These are phyloP conservation scores for Cyclostephanos tholiformis DNA, from an alignment of 108 stramenopile genomes.

Conservation along the genomic window DNA sequence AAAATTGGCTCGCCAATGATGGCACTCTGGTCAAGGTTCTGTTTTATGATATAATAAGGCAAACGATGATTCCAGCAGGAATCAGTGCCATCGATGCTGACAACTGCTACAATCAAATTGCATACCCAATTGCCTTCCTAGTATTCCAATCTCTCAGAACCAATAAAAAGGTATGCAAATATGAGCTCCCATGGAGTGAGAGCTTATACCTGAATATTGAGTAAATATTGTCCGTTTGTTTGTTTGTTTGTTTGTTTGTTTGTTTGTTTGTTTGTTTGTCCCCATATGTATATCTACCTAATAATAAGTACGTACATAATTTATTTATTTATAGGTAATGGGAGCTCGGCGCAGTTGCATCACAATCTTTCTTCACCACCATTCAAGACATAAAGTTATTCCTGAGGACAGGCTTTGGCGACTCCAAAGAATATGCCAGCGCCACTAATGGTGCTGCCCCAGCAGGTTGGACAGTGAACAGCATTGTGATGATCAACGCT, in stretches of 20 bases:
- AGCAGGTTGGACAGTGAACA: background rate
- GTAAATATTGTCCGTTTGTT: too few species aligned
- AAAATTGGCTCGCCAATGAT: slow-evolving; percentile 7
- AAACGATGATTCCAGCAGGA: background rate
- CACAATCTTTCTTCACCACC: background rate
- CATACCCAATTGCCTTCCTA: background rate
- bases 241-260: too few species aligned
- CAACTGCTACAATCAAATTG: slow-evolving; percentile 7
- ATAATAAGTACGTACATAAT: too few species aligned
- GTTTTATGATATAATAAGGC: background rate
- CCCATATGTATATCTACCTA: too few species aligned
- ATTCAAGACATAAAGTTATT: slow-evolving; percentile 10
- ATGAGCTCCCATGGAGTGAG: too few species aligned
- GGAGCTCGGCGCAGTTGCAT: too few species aligned
- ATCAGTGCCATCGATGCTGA: slow-evolving; percentile 8
- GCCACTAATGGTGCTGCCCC: background rate
- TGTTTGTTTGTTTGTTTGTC: too few species aligned
- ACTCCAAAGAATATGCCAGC: background rate
- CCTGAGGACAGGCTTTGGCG: background rate
- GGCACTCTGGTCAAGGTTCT: slow-evolving; percentile 2
- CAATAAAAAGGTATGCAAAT: background rate
- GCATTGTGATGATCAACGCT: background rate
- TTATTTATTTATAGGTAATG: too few species aligned
- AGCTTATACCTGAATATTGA: too few species aligned
- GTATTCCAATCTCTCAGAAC: slow-evolving; percentile 4